Evolutionary conservation across 106 monocot genomes (phyloP).

Genomic region (Vanilla planifolia): DNA sequence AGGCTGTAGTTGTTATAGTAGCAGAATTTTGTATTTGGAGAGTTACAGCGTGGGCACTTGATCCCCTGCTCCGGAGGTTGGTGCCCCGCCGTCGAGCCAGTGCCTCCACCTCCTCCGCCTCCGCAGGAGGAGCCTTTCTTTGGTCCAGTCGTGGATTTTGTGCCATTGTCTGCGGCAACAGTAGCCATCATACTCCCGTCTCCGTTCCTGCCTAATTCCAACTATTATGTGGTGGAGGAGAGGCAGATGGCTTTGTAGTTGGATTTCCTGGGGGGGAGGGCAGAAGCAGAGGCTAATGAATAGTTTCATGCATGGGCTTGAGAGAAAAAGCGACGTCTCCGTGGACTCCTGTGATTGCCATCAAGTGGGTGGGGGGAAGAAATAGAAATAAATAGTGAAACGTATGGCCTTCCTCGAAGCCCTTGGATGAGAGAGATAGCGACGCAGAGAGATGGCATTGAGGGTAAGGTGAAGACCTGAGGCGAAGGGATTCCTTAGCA

Average conservation of each 20-base stretch:
- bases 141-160: neutral
- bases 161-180: neutral
- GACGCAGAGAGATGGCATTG: neutral
- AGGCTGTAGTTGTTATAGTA: constrained; percentile 79
- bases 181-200: neutral
- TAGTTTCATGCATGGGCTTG: constrained; percentile 15
- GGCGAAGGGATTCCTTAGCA: constrained; percentile 3
- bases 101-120: neutral
- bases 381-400: no score
- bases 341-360: constrained; percentile 11
- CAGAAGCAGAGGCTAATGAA: constrained; percentile 11
- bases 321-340: neutral
- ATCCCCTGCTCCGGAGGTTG: constrained; percentile 31
- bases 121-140: neutral
- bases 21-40: constrained; percentile 71
- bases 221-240: neutral
- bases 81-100: neutral
- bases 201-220: no score
- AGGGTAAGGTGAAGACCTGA: neutral
- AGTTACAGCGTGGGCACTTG: constrained; percentile 65
- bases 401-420: neutral
- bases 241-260: neutral
- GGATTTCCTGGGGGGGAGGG: constrained; percentile 14
- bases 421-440: neutral
- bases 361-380: constrained; percentile 4